These are phyloP conservation scores for Leccinum griseonigrum DNA, from an alignment of 1,284 basidiomycete species.

Conservation along the genomic window DNA sequence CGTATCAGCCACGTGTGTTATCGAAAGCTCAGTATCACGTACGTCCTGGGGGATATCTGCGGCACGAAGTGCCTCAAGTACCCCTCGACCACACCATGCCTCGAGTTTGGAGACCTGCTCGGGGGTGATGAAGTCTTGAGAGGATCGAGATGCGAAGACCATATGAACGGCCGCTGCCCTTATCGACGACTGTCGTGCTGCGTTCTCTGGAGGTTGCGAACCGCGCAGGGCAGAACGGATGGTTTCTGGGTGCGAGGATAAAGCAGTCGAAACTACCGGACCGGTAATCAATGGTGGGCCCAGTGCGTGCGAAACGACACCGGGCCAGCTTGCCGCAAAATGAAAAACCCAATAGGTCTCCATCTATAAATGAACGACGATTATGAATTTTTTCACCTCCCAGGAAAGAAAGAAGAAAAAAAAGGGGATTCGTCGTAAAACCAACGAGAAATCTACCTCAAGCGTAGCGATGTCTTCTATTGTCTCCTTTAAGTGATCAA, in stretches of 20 bases:
- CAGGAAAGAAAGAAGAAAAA: not conserved
- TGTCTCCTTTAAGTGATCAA: conserved; percentile 51
- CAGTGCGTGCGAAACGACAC: conserved; percentile 20
- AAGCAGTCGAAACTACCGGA: conserved; percentile 39
- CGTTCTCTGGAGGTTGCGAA: conserved; percentile 26
- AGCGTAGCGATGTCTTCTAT: conserved; percentile 59
- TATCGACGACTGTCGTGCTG: conserved; percentile 44
- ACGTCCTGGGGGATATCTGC: conserved; percentile 44
- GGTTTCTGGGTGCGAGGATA: conserved; percentile 16
- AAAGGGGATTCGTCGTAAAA: conserved; percentile 3
- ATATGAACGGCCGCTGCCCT: conserved; percentile 78
- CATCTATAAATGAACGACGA: conserved; percentile 51
- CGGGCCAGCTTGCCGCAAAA: conserved; percentile 63
- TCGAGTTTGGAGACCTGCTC: conserved; percentile 64
- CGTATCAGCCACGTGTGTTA: conserved; percentile 3
- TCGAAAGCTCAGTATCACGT: conserved; percentile 18
- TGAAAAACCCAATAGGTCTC: conserved; percentile 79
- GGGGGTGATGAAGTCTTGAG: conserved; percentile 77
- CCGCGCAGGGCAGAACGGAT: conserved; percentile 32
- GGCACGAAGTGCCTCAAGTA: conserved; percentile 46
- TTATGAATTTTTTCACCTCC: conserved; percentile 1
- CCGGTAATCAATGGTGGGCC: conserved; percentile 44
- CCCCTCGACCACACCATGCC: conserved; percentile 57
- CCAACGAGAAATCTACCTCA: conserved; percentile 47
- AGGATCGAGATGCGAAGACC: conserved; percentile 78